Conservation (phyloP, 768 basidiomycete species). For the Amanita subjunquillea region DNA sequence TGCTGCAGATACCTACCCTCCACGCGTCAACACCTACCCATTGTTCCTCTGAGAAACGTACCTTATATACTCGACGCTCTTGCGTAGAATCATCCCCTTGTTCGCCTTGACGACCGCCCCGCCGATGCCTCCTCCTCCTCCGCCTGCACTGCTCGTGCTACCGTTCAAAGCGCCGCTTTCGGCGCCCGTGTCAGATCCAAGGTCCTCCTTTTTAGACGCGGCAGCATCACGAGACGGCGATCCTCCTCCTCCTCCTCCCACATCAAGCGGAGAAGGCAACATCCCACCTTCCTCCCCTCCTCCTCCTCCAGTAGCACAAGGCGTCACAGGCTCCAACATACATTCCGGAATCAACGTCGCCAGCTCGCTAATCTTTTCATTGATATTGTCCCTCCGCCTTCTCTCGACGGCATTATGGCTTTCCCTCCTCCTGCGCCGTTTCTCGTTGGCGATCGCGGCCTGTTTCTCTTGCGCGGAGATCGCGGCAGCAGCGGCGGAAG, state of each 20-base stretch:
- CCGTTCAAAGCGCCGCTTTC: neutral
- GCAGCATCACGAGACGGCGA: neutral
- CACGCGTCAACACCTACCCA: too few relatives aligned
- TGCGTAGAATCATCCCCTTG: slow-evolving; percentile 88
- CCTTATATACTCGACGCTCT: slow-evolving; percentile 67
- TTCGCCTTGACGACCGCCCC: slow-evolving; percentile 65
- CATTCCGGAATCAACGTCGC: slow-evolving; percentile 84
- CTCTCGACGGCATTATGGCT: slow-evolving; percentile 91
- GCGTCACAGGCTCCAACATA: slow-evolving; percentile 46
- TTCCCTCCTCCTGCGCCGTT: slow-evolving; percentile 70
- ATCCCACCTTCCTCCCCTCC: neutral
- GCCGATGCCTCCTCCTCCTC: slow-evolving; percentile 6
- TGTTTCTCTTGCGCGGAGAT: slow-evolving; percentile 29
- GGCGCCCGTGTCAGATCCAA: neutral
- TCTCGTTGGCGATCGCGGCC: slow-evolving; percentile 65
- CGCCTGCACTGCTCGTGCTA: slow-evolving; percentile 10
- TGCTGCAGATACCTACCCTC: slow-evolving; percentile 66
- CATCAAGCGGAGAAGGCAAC: neutral
- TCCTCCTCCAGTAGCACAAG: neutral
- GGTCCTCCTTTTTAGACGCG: neutral
- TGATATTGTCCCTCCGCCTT: slow-evolving; percentile 83
- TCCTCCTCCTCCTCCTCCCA: neutral
- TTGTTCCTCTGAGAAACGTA: slow-evolving; percentile 11
- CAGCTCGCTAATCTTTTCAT: slow-evolving; percentile 89
- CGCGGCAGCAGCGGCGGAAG: neutral